Evolutionary conservation across 1,284 basidiomycete genomes (phyloP).

Genomic region (Rhodotorula sp.): DNA sequence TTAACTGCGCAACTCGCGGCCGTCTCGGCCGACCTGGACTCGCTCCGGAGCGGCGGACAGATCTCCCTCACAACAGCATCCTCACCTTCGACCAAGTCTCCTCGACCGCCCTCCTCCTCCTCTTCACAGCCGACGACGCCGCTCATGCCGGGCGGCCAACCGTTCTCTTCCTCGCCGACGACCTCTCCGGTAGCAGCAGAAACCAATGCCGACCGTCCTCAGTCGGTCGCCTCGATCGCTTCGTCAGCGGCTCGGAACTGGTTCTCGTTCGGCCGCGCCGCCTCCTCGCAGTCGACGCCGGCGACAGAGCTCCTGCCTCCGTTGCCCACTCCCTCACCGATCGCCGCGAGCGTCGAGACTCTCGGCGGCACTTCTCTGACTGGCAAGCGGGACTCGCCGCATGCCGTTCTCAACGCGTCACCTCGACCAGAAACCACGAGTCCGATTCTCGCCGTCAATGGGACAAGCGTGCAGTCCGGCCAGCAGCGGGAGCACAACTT

Average conservation of each 20-base stretch:
- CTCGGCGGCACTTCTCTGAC: too few relatives aligned
- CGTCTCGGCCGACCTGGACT: not conserved
- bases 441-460: too few relatives aligned
- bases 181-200: not conserved
- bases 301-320: not conserved
- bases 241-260: constrained; percentile 17
- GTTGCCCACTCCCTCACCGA: too few relatives aligned
- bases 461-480: too few relatives aligned
- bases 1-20: not conserved
- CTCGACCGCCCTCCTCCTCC: constrained; percentile 21
- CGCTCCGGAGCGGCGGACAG: not conserved
- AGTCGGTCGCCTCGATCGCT: constrained; percentile 2
- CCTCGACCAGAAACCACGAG: too few relatives aligned
- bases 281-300: not conserved
- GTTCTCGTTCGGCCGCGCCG: constrained; percentile 28
- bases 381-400: too few relatives aligned
- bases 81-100: not conserved
- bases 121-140: constrained; percentile 1
- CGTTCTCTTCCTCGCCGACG: not conserved
- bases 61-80: too few relatives aligned
- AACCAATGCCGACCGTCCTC: not conserved
- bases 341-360: too few relatives aligned
- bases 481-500: not conserved
- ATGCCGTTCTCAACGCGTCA: too few relatives aligned
- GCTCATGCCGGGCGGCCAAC: not conserved